Percentiles rank a stretch among this genome's conserved stretches.
Conservation (phyloP, 371 early-diverging fungal species). For the Caulochytrium protostelioides region DNA sequence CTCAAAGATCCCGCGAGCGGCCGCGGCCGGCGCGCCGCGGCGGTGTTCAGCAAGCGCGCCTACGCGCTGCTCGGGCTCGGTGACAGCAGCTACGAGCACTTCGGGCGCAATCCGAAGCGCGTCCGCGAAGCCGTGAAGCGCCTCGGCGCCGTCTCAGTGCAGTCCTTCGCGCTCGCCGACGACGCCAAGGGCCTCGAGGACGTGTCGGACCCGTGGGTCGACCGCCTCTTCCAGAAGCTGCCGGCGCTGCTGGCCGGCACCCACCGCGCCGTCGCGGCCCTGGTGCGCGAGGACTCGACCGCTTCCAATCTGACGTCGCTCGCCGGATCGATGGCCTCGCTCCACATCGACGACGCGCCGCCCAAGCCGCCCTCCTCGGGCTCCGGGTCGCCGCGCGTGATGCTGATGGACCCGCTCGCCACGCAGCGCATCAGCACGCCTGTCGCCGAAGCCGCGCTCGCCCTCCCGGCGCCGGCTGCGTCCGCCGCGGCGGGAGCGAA, state of each 20-base stretch:
- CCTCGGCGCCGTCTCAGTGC: too few species aligned
- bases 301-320: conserved; percentile 5
- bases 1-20: too few species aligned
- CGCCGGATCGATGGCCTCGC: conserved; percentile 7
- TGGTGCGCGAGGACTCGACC: background rate
- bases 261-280: background rate
- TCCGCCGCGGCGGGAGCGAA: too few species aligned
- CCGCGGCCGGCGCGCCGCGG: too few species aligned
- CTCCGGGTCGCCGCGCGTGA: conserved; percentile 29
- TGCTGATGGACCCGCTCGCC: conserved; percentile 5
- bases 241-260: conserved; percentile 12
- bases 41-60: too few species aligned
- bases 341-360: conserved; percentile 1
- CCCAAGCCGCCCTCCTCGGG: conserved; percentile 42
- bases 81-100: conserved; percentile 80
- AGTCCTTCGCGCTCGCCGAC: conserved; percentile 66
- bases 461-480: conserved; percentile 1
- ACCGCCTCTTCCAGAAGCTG: conserved; percentile 52
- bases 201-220: conserved; percentile 79
- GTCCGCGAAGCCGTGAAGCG: conserved; percentile 54
- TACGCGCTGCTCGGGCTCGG: too few species aligned
- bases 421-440: conserved; percentile 4
- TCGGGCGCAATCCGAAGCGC: too few species aligned
- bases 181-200: conserved; percentile 72
- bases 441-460: too few species aligned